Conservation (phyloP, 2,329 filamentous ascomycete genomes). For the Ceratocystis huliohia region DNA sequence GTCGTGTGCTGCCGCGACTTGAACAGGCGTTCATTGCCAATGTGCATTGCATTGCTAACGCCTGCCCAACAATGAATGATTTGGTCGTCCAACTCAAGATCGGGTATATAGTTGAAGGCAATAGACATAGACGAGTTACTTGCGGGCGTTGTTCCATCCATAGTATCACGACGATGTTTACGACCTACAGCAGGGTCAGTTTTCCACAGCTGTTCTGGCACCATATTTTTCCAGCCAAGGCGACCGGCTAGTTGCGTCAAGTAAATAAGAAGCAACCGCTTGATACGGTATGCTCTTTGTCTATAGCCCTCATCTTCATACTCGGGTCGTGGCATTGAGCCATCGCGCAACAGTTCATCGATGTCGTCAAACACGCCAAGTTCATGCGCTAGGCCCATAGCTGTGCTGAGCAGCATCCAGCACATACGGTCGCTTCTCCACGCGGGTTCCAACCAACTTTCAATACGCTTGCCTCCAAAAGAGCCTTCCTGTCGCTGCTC, state of each 20-base stretch:
- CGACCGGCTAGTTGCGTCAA: slow-evolving; percentile 87
- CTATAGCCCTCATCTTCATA: slow-evolving; percentile 67
- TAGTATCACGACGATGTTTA: slow-evolving; percentile 33
- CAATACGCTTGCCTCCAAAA: slow-evolving; percentile 70
- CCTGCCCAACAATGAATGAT: slow-evolving; percentile 84
- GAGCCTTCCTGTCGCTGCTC: slow-evolving; percentile 26
- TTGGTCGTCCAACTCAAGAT: slow-evolving; percentile 54
- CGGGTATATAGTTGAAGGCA: slow-evolving; percentile 52
- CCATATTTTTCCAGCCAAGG: slow-evolving; percentile 86
- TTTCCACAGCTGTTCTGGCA: slow-evolving; percentile 54
- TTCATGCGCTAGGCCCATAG: slow-evolving; percentile 80
- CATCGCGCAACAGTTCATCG: slow-evolving; percentile 52
- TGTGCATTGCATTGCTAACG: slow-evolving; percentile 83
- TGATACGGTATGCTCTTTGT: slow-evolving; percentile 66
- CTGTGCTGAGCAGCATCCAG: slow-evolving; percentile 92
- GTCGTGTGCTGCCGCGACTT: slow-evolving; percentile 76
- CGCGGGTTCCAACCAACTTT: slow-evolving; percentile 91
- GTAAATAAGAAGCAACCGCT: slow-evolving; percentile 78
- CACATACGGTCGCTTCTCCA: slow-evolving; percentile 94
- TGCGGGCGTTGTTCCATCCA: slow-evolving; percentile 46
- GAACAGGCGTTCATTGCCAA: slow-evolving; percentile 80
- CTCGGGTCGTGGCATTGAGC: slow-evolving; percentile 48
- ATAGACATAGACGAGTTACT: slow-evolving; percentile 47
- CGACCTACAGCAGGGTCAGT: slow-evolving; percentile 44
- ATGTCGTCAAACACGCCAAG: slow-evolving; percentile 91